These are phyloP conservation scores for Candida insectalens DNA, from an alignment of 805 yeast species.

Conservation along the genomic window DNA sequence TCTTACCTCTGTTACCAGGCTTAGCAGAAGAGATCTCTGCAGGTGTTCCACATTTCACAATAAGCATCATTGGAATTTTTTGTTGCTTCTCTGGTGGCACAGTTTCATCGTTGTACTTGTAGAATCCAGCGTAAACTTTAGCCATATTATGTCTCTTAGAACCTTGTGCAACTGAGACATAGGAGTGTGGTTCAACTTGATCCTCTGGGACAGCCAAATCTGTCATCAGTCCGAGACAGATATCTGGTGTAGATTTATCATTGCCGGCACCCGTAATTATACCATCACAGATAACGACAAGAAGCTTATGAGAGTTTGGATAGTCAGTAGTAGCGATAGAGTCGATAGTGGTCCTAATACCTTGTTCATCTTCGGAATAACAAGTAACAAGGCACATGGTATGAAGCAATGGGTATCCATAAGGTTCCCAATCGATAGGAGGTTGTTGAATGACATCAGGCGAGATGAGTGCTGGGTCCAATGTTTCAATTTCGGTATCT, in stretches of 20 bases:
- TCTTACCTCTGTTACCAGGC: conserved; percentile 94
- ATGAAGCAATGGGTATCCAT: conserved; percentile 69
- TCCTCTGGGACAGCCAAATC: conserved; percentile 64
- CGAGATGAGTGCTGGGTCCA: conserved; percentile 52
- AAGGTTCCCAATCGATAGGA: conserved; percentile 81
- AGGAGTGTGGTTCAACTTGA: conserved; percentile 72
- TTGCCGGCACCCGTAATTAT: conserved; percentile 91
- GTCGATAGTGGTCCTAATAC: conserved; percentile 80
- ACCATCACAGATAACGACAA: conserved; percentile 88
- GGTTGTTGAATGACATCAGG: conserved; percentile 88
- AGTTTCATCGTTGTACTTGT: conserved; percentile 69
- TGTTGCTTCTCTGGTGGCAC: conserved; percentile 78
- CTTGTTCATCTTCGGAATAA: conserved; percentile 86
- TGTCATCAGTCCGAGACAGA: conserved; percentile 78
- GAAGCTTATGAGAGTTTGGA: conserved; percentile 88
- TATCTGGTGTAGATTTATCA: conserved; percentile 80
- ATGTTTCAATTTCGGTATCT: conserved; percentile 28
- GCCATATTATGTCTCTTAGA: conserved; percentile 96
- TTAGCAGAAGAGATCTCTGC: conserved; percentile 54
- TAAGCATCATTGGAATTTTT: conserved; percentile 65
- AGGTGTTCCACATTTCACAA: conserved; percentile 87
- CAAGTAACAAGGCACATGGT: conserved; percentile 78
- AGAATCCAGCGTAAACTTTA: conserved; percentile 89
- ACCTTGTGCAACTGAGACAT: conserved; percentile 94
- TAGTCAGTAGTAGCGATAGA: conserved; percentile 92